Percentiles rank a stretch among this genome's conserved stretches.
phyloP scores from a whole-genome alignment of 2,329 filamentous ascomycete genomes.

The Lachnellula suecica region DNA sequence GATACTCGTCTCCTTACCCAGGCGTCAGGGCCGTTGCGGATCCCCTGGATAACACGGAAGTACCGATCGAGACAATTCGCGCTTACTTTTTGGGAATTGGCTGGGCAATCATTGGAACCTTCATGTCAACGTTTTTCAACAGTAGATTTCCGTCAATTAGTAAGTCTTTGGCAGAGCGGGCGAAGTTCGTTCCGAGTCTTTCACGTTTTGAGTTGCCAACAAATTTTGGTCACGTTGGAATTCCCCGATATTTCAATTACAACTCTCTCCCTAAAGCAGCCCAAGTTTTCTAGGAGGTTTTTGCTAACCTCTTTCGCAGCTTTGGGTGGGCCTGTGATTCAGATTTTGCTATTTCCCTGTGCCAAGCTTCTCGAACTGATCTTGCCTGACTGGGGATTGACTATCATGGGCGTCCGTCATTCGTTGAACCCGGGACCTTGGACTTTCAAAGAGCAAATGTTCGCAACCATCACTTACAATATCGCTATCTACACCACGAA shows the following conservation, averaged over 20 bases:
- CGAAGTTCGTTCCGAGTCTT: too few species aligned
- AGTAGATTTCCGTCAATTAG: slow-evolving; percentile 39
- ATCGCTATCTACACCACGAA: slow-evolving; percentile 18
- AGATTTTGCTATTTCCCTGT: slow-evolving; percentile 45
- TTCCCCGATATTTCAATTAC: too few species aligned
- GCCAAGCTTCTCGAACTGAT: slow-evolving; percentile 41
- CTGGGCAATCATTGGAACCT: slow-evolving; percentile 40
- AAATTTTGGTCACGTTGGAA: too few species aligned
- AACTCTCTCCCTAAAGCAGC: too few species aligned
- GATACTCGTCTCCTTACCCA: slow-evolving; percentile 42
- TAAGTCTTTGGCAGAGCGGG: too few species aligned
- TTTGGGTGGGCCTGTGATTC: slow-evolving; percentile 22
- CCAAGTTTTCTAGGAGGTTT: too few species aligned
- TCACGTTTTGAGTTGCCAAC: too few species aligned
- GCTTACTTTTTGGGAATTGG: slow-evolving; percentile 43
- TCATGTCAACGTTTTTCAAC: slow-evolving; percentile 42
- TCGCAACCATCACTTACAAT: slow-evolving; percentile 19
- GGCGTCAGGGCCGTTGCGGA: slow-evolving; percentile 42
- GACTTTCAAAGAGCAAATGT: slow-evolving; percentile 23
- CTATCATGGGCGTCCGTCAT: slow-evolving; percentile 35
- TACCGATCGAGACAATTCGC: slow-evolving; percentile 41
- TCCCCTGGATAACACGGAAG: slow-evolving; percentile 34
- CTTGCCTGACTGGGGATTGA: slow-evolving; percentile 46
- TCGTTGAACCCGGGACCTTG: slow-evolving; percentile 22
- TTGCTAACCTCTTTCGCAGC: slow-evolving; percentile 10